Conservation (phyloP, 2,329 filamentous ascomycete species). For the Penicillium sp. region DNA sequence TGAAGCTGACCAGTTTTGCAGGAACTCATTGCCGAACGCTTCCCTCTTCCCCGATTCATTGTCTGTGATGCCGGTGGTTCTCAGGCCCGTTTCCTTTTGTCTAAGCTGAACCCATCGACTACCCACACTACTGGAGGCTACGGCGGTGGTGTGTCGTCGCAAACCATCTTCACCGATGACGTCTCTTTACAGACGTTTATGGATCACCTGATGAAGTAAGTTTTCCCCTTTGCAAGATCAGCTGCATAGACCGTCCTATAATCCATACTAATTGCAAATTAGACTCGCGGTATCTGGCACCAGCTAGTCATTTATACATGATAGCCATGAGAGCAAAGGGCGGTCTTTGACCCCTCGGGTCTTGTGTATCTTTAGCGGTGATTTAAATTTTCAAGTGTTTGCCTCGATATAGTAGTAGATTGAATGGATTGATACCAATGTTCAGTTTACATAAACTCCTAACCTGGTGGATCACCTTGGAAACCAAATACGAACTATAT, state of each 20-base stretch:
- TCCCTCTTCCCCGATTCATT: constrained; percentile 97
- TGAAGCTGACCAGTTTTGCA: constrained; percentile 37
- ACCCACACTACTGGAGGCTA: constrained; percentile 94
- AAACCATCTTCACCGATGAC: constrained; percentile 99
- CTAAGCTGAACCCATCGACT: constrained; percentile 95
- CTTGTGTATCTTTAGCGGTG: constrained; percentile 46
- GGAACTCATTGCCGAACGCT: constrained; percentile 96
- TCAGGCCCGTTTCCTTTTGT: constrained; percentile 93
- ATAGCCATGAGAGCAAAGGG: constrained; percentile 37
- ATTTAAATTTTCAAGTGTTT: constrained; percentile 26
- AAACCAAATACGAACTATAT: neutral
- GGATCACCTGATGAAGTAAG: constrained; percentile 99
- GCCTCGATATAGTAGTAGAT: constrained; percentile 35
- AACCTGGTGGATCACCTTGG: neutral
- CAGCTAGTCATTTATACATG: constrained; percentile 41
- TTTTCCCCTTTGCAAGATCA: constrained; percentile 18
- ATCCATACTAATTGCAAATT: neutral
- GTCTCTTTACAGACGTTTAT: constrained; percentile 98
- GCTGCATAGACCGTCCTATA: neutral
- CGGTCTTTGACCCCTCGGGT: constrained; percentile 33
- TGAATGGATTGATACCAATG: constrained; percentile 27
- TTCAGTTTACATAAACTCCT: neutral
- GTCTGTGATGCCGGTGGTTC: constrained; percentile 98
- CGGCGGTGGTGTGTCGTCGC: constrained; percentile 84
- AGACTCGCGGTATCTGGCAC: constrained; percentile 55